Evolutionary conservation across 495 filamentous ascomycete species (phyloP), one percentile per base, ranked within the genome.

Genomic region (Lophiotrema nucula): DNA sequence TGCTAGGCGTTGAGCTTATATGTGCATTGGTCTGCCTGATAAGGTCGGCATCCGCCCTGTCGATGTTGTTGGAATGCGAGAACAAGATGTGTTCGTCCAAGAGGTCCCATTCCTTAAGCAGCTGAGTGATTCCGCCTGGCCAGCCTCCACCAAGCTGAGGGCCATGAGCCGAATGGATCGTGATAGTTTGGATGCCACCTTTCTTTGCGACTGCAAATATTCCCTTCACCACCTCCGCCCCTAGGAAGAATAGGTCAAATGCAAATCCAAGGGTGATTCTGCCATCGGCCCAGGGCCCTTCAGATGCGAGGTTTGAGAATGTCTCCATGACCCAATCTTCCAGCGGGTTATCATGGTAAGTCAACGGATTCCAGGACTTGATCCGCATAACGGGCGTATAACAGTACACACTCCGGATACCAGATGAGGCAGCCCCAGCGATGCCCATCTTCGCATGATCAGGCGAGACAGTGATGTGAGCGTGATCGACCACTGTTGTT

Each of bases 401-500:
- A 62, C 74, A 74, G 65, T 74, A 83, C 19, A 79, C 55, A 4
- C 74, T 73, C 3, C 79, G 69, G 13, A 81, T 73, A 5, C 79
- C 78, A 0, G 78, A 79, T 0, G 70, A 64, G 3, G 72, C 62
- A 0, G 72, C 75, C 12, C 76, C 79, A 2, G 67, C 60, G 52
- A 81, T 53, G 15, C 62, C 76, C 13, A 43, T 23, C 62, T 64
- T 65, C 73, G 72, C 62, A 56, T 76, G 69, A 0, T 74, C 75
- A 2, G 70, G 66, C 0, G 76, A 72, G 47, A 70, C 72, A 44
- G 72, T 79, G 33, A 77, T 59, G 65, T 83, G 77, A 0, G 80
- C 77, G 58, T 83, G 79, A 57, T 85, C 82, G 1, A 83, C 72
- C 0, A 82, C 71, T 0, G 80, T 83, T 3, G 83, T 86, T 3